Conservation (phyloP, 179 eudicot species). For the Spinacia oleracea region DNA sequence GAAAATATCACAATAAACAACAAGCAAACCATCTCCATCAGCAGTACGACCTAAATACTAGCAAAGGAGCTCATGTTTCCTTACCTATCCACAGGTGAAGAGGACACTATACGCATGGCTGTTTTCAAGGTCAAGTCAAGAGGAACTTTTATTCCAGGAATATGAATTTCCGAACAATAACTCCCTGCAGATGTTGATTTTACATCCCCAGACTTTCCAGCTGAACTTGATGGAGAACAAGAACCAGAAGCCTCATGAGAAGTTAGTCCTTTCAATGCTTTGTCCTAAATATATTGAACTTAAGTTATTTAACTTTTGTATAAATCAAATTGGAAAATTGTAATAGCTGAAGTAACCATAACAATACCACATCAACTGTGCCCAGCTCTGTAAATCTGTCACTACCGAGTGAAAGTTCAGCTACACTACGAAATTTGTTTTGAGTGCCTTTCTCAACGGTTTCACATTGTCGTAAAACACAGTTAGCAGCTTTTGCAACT, state of each 20-base stretch:
- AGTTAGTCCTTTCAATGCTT: conserved; percentile 74
- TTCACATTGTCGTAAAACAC: conserved; percentile 28
- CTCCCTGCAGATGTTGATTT: conserved; percentile 33
- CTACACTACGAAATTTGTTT: conserved; percentile 60
- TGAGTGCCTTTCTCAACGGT: conserved; percentile 40
- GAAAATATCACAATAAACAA: not conserved
- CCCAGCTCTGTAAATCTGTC: conserved; percentile 46
- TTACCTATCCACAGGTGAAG: conserved; percentile 79
- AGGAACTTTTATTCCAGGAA: conserved; percentile 57
- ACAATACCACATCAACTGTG: conserved; percentile 69
- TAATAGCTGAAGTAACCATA: not conserved
- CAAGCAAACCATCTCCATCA: not conserved
- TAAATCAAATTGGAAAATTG: not conserved
- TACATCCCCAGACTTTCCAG: conserved; percentile 39
- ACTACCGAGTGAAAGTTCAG: conserved; percentile 63
- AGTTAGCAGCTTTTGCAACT: conserved; percentile 31
- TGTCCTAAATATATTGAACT: conserved; percentile 45
- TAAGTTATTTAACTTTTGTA: not conserved
- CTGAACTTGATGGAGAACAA: conserved; percentile 39
- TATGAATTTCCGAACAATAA: conserved; percentile 49
- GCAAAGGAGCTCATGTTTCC: conserved; percentile 24
- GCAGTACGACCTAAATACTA: conserved; percentile 6
- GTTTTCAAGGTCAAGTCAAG: conserved; percentile 87
- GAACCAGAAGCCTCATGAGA: conserved; percentile 57
- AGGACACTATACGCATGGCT: conserved; percentile 59